Percentiles rank a stretch among this genome's conserved stretches.
These are phyloP conservation scores for Magnaporthiopsis incrustans DNA, from an alignment of 2,329 filamentous ascomycete genomes.

Conservation along the genomic window DNA sequence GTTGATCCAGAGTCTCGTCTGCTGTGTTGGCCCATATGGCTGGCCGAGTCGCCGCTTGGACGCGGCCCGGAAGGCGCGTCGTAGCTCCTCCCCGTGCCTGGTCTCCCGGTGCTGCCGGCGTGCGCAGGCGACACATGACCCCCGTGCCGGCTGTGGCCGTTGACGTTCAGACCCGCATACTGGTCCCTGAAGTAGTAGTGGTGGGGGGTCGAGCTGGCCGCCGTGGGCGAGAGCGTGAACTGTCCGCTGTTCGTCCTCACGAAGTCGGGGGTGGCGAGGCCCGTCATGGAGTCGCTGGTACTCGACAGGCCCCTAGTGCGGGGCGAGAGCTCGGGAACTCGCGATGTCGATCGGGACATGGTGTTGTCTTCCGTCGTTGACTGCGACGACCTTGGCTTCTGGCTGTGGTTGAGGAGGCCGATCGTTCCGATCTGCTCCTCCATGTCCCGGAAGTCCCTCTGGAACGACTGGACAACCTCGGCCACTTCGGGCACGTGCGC, in stretches of 20 bases:
- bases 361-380: constrained; percentile 51
- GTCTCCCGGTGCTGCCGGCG: constrained; percentile 32
- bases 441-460: constrained; percentile 67
- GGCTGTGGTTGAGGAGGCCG: constrained; percentile 70
- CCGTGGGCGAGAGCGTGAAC: constrained; percentile 50
- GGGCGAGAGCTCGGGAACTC: constrained; percentile 39
- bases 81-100: constrained; percentile 52
- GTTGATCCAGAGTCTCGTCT: constrained; percentile 49
- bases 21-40: constrained; percentile 19
- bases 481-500: constrained; percentile 57
- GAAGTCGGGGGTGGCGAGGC: constrained; percentile 59
- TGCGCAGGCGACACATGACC: background rate
- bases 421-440: constrained; percentile 65
- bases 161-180: constrained; percentile 32
- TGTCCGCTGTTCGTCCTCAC: constrained; percentile 57
- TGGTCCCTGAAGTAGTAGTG: constrained; percentile 50
- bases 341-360: constrained; percentile 38
- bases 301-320: constrained; percentile 52
- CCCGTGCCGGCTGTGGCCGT: constrained; percentile 6
- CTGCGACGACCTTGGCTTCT: constrained; percentile 48
- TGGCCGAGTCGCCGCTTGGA: constrained; percentile 15
- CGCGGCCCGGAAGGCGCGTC: constrained; percentile 34
- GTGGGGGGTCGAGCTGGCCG: constrained; percentile 35
- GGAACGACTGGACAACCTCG: constrained; percentile 71
- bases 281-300: constrained; percentile 55